Evolutionary conservation across 148 eudicot genomes (phyloP).

Genomic region (Camellia japonica): DNA sequence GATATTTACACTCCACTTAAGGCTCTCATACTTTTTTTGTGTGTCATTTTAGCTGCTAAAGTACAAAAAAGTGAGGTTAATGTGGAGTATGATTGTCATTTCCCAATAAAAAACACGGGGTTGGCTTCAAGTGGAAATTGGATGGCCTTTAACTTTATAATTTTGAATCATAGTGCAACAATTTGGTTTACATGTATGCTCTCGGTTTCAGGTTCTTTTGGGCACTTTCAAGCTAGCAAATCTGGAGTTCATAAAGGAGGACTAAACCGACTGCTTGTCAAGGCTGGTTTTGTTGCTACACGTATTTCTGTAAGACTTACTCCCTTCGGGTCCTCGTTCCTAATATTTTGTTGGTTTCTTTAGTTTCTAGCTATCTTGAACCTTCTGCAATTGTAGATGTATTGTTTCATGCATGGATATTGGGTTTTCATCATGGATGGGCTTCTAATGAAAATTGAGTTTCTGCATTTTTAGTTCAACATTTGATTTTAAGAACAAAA

Average conservation of each 20-base stretch:
- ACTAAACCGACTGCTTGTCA: slow-evolving; percentile 64
- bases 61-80: too few species aligned
- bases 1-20: too few species aligned
- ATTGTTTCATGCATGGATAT: not conserved
- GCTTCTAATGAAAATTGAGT: not conserved
- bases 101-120: not conserved
- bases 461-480: not conserved
- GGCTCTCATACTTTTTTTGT: too few species aligned
- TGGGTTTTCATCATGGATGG: not conserved
- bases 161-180: not conserved
- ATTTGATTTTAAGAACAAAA: not conserved
- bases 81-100: too few species aligned
- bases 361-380: not conserved
- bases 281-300: slow-evolving; percentile 97
- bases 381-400: not conserved
- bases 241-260: slow-evolving; percentile 98
- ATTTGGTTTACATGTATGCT: not conserved
- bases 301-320: slow-evolving; percentile 78
- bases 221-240: slow-evolving; percentile 98
- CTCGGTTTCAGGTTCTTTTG: slow-evolving; percentile 75
- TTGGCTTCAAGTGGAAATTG: not conserved
- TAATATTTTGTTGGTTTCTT: not conserved
- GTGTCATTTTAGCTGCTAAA: too few species aligned
- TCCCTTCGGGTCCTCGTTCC: not conserved
- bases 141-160: not conserved